A percentile compares a stretch with the other conserved stretches of the same genome.
Evolutionary conservation across 2,329 filamentous ascomycete genomes (phyloP).

Genomic region (Magnaporthiopsis incrustans): DNA sequence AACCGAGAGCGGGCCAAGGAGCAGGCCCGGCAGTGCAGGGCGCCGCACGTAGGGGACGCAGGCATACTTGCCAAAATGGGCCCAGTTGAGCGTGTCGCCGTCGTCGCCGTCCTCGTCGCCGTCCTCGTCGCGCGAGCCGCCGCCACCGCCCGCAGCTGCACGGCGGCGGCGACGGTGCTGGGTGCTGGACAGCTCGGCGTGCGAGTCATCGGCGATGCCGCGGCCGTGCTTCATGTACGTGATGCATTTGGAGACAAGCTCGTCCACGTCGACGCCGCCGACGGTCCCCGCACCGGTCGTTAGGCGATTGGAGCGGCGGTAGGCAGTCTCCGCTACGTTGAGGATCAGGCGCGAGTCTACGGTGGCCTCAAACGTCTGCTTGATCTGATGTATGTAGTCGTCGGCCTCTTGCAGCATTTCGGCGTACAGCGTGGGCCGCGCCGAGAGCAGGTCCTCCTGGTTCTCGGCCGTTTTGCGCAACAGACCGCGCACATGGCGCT

Average conservation of each 20-base stretch:
- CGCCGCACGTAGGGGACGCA: conserved; percentile 66
- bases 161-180: conserved; percentile 35
- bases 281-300: conserved; percentile 66
- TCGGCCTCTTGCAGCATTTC: conserved; percentile 61
- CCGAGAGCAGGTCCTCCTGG: conserved; percentile 63
- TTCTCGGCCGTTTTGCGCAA: conserved; percentile 52
- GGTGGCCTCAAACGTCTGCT: conserved; percentile 83
- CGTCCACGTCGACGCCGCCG: conserved; percentile 77
- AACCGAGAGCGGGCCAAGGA: conserved; percentile 81
- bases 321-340: conserved; percentile 68
- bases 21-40: conserved; percentile 71
- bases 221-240: conserved; percentile 71
- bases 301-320: conserved; percentile 68
- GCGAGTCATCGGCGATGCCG: conserved; percentile 43
- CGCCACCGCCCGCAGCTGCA: conserved; percentile 23
- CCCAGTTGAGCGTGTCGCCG: conserved; percentile 79
- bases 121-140: conserved; percentile 40
- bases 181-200: conserved; percentile 41
- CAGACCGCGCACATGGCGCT: conserved; percentile 31
- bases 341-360: conserved; percentile 85
- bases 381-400: conserved; percentile 57
- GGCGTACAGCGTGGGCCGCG: conserved; percentile 55
- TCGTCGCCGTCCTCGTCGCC: conserved; percentile 61
- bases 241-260: conserved; percentile 86
- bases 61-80: conserved; percentile 68